These are phyloP conservation scores for Esteya vermicola DNA, from an alignment of 2,329 filamentous ascomycete species.

Conservation along the genomic window DNA sequence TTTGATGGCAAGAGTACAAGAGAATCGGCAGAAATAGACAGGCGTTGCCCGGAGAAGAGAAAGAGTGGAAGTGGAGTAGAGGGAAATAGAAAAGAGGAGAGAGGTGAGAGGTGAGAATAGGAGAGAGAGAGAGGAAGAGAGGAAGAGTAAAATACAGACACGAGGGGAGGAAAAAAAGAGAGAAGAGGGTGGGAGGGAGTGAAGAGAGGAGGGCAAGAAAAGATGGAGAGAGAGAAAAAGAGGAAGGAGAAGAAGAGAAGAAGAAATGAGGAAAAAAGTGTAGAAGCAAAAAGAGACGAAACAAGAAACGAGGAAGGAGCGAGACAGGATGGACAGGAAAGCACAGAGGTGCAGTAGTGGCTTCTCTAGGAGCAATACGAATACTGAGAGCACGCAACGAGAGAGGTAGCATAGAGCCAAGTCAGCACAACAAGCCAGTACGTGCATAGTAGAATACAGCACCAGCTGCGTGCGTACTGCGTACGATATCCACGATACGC, in stretches of 20 bases:
- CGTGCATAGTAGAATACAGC: too few species aligned
- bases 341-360: too few species aligned
- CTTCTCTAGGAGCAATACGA: too few species aligned
- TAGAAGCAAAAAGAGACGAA: neutral
- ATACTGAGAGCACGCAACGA: too few species aligned
- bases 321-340: neutral
- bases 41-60: slow-evolving; percentile 2
- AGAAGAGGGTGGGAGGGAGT: neutral
- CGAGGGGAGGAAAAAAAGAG: neutral
- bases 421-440: too few species aligned
- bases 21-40: slow-evolving; percentile 4
- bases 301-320: neutral
- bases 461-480: neutral
- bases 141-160: neutral
- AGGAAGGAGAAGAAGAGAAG: neutral
- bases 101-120: neutral
- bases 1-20: too few species aligned
- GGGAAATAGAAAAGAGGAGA: neutral
- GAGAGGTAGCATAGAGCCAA: too few species aligned
- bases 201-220: neutral
- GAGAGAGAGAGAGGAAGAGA: neutral
- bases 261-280: neutral
- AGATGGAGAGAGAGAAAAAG: neutral
- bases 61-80: neutral
- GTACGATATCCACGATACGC: neutral